Percentiles rank a stretch among this genome's conserved stretches.
These are phyloP conservation scores for Colletotrichum chlorophyti DNA, from an alignment of 2,329 filamentous ascomycete species.

Conservation along the genomic window DNA sequence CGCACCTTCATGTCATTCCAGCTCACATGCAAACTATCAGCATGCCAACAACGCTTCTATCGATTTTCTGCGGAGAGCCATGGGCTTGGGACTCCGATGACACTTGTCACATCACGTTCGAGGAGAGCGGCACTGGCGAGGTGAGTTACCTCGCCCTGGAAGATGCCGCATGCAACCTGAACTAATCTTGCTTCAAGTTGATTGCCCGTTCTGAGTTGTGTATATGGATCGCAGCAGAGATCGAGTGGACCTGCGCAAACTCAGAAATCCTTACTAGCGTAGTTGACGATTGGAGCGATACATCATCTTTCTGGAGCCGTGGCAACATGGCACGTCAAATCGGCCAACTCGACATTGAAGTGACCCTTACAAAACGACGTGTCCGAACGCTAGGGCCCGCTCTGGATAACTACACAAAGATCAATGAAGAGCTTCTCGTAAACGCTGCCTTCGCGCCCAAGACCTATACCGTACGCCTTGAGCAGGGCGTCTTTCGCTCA, in stretches of 20 bases:
- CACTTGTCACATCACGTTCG: too few species aligned
- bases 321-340: neutral
- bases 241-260: neutral
- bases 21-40: too few species aligned
- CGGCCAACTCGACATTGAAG: neutral
- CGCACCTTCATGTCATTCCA: too few species aligned
- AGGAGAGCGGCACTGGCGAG: too few species aligned
- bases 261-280: neutral
- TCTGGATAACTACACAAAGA: neutral
- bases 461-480: neutral
- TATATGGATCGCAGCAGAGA: neutral
- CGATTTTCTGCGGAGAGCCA: too few species aligned
- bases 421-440: neutral
- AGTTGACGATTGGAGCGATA: neutral
- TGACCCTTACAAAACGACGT: neutral
- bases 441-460: neutral
- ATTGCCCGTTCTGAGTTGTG: neutral
- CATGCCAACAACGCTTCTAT: too few species aligned
- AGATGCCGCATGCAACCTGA: too few species aligned
- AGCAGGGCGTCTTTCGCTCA: neutral
- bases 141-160: too few species aligned
- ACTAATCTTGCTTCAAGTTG: neutral
- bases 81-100: too few species aligned
- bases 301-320: neutral
- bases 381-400: neutral